A percentile compares a stretch with the other conserved stretches of the same genome.
phyloP scores from a whole-genome alignment of 345 rosid species.

The Lumnitzera littorea region DNA sequence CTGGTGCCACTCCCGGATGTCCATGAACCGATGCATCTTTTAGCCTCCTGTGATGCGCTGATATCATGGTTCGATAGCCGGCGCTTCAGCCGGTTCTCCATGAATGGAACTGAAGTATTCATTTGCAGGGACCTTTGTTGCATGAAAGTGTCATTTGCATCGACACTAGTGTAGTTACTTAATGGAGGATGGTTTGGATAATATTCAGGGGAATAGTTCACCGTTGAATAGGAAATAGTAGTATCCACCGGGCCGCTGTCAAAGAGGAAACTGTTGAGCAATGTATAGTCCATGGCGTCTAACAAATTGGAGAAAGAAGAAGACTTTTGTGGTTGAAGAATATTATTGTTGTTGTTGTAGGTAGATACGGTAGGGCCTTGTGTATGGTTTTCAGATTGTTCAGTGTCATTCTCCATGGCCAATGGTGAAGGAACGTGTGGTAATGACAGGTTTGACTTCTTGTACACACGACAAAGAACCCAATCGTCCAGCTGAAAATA shows the following conservation, averaged over 20 bases:
- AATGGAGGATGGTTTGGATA: constrained; percentile 13
- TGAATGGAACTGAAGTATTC: constrained; percentile 20
- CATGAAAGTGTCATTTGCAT: no score
- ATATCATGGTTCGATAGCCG: constrained; percentile 30
- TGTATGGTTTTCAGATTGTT: constrained; percentile 37
- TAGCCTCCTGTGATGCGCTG: constrained; percentile 28
- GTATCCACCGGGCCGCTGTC: constrained; percentile 19
- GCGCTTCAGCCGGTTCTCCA: constrained; percentile 39
- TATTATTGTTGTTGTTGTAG: constrained; percentile 16
- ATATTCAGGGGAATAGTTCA: no score
- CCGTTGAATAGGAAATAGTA: no score
- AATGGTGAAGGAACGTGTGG: constrained; percentile 27
- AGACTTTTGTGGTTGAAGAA: constrained; percentile 50
- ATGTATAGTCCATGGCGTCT: constrained; percentile 58
- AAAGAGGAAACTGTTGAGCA: constrained; percentile 41
- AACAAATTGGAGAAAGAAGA: constrained; percentile 62
- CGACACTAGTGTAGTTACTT: constrained; percentile 7
- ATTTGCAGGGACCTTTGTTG: no score
- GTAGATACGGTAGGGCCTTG: constrained; percentile 25
- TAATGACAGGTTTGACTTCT: constrained; percentile 45
- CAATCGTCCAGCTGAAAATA: constrained; percentile 72
- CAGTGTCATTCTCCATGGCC: constrained; percentile 44
- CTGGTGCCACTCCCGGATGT: constrained; percentile 29
- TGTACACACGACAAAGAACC: constrained; percentile 94
- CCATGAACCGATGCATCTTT: constrained; percentile 36